phyloP scores from a whole-genome alignment of 2,329 filamentous ascomycete genomes.

The Rutstroemia sydowiana region DNA sequence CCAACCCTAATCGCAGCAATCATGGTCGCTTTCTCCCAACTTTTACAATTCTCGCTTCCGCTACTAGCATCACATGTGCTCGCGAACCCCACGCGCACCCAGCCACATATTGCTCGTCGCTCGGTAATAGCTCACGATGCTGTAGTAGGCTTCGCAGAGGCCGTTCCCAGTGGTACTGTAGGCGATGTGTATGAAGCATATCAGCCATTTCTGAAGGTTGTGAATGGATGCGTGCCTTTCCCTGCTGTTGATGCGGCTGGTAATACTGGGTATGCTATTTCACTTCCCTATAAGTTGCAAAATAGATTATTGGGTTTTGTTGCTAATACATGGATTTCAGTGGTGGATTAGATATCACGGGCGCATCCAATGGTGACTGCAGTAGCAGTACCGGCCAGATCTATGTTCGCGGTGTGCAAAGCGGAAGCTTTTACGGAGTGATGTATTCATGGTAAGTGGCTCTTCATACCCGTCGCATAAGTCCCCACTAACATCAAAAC shows the following conservation, averaged over 20 bases:
- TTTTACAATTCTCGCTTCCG: conserved; percentile 13
- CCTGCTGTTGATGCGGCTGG: conserved; percentile 52
- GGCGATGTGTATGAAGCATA: conserved; percentile 47
- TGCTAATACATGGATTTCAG: too few relatives aligned
- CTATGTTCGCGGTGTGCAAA: conserved; percentile 38
- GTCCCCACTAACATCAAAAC: conserved; percentile 20
- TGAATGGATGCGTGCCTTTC: conserved; percentile 55
- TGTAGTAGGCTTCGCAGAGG: conserved; percentile 46
- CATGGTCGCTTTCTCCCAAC: conserved; percentile 17
- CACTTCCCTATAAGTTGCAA: not conserved
- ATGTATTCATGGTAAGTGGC: conserved; percentile 44
- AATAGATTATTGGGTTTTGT: too few relatives aligned
- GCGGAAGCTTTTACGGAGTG: conserved; percentile 38
- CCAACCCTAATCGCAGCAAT: too few relatives aligned
- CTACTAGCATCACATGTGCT: conserved; percentile 12
- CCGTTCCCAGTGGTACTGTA: conserved; percentile 39
- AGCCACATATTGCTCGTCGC: conserved; percentile 26
- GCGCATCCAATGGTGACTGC: conserved; percentile 34
- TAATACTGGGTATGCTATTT: conserved; percentile 42
- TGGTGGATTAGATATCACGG: conserved; percentile 30
- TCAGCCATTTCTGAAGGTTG: conserved; percentile 47
- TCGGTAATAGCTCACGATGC: conserved; percentile 38
- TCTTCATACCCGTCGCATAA: conserved; percentile 28
- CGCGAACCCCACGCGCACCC: conserved; percentile 14
- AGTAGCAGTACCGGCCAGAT: conserved; percentile 41